Percentiles rank a stretch among this genome's conserved stretches.
Evolutionary conservation across 2,329 filamentous ascomycete genomes (phyloP).

Genomic region (Dothiorella sarmentorum): DNA sequence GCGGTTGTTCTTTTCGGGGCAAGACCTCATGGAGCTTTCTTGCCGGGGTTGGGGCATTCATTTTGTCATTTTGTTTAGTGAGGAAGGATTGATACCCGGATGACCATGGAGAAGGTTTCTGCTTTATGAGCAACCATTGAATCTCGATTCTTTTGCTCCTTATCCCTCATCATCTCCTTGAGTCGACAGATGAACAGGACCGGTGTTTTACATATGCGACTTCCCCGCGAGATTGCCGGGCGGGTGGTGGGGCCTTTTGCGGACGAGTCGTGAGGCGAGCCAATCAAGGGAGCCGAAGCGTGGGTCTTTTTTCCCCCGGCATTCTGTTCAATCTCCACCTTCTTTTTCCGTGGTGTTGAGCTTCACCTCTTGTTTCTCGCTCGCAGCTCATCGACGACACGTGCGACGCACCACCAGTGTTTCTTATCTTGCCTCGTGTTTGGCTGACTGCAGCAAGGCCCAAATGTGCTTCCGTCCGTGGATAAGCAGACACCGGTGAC

Average conservation of each 20-base stretch:
- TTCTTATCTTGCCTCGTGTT: too few relatives aligned
- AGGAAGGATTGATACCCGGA: neutral
- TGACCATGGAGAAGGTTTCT: neutral
- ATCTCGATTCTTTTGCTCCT: neutral
- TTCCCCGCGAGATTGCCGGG: constrained; percentile 11
- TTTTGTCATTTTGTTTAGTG: too few relatives aligned
- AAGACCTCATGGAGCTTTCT: neutral
- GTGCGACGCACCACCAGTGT: neutral
- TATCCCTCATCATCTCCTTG: neutral
- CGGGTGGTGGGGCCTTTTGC: neutral
- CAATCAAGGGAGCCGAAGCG: neutral
- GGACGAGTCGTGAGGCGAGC: neutral
- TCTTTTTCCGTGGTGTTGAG: neutral
- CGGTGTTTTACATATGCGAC: neutral
- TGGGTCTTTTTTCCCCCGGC: too few relatives aligned
- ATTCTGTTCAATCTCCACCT: neutral
- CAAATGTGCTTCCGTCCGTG: too few relatives aligned
- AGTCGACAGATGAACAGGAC: neutral
- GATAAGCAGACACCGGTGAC: too few relatives aligned
- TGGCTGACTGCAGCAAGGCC: too few relatives aligned
- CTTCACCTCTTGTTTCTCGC: neutral
- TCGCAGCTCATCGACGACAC: neutral
- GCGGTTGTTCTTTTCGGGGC: too few relatives aligned
- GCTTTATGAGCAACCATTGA: neutral
- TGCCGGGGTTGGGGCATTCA: neutral